Evolutionary conservation across 1,139 yeast species (phyloP).

Genomic region (Suhomyces yuchorum): DNA sequence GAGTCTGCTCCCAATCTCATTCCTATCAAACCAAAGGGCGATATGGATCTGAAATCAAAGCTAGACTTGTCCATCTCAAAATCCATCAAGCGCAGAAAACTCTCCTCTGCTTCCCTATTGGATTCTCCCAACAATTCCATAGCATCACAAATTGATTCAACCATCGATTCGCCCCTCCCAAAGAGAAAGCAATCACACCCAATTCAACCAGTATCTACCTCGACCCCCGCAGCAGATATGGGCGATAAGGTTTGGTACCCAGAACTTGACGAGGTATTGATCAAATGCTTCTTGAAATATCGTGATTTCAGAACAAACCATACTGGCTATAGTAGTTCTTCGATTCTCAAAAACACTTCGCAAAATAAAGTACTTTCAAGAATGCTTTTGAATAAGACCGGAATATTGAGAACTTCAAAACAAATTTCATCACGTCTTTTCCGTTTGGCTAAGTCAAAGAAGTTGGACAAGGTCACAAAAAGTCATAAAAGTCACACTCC

Average conservation of each 20-base stretch:
- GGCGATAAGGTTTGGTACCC: slow-evolving; percentile 39
- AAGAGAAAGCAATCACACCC: slow-evolving; percentile 15
- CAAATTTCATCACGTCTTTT: slow-evolving; percentile 40
- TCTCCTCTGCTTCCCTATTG: slow-evolving; percentile 15
- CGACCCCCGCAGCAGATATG: slow-evolving; percentile 6
- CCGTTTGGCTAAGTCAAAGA: slow-evolving; percentile 22
- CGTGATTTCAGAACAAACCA: slow-evolving; percentile 35
- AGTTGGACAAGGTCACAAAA: slow-evolving; percentile 20
- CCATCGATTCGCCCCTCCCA: slow-evolving; percentile 38
- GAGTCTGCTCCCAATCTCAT: slow-evolving; percentile 14
- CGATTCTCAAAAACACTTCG: slow-evolving; percentile 34
- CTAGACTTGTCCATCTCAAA: slow-evolving; percentile 11
- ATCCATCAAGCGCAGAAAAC: slow-evolving; percentile 16
- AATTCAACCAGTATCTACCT: slow-evolving; percentile 1
- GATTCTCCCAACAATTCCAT: slow-evolving; percentile 42
- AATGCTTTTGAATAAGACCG: slow-evolving; percentile 44
- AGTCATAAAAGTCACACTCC: slow-evolving; percentile 14
- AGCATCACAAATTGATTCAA: slow-evolving; percentile 41
- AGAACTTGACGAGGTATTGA: slow-evolving; percentile 39
- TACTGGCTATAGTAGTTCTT: slow-evolving; percentile 23
- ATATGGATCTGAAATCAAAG: slow-evolving; percentile 8
- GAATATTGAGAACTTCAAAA: slow-evolving; percentile 40
- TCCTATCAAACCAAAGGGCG: slow-evolving; percentile 12
- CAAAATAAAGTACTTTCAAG: slow-evolving; percentile 47
- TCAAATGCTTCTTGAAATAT: slow-evolving; percentile 41